These are phyloP conservation scores for Chlorella vulgaris DNA, from an alignment of 139 green algal genomes.

Conservation along the genomic window DNA sequence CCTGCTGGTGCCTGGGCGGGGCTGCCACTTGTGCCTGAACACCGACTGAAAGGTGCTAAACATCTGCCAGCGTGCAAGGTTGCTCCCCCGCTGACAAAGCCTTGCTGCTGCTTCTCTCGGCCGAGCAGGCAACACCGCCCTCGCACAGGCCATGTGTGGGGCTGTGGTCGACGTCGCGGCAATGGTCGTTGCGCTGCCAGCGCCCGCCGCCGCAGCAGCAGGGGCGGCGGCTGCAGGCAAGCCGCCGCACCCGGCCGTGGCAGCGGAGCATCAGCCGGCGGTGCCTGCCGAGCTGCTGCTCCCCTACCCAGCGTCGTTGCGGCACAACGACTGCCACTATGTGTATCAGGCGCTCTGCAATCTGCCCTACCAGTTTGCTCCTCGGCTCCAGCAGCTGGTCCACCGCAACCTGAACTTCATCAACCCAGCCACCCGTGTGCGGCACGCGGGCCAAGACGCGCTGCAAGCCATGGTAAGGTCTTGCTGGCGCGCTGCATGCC, in stretches of 20 bases:
- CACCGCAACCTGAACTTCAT: conserved; percentile 43
- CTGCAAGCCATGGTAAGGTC: conserved; percentile 41
- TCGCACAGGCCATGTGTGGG: conserved; percentile 46
- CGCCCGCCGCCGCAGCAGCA: neutral
- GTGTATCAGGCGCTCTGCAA: conserved; percentile 26
- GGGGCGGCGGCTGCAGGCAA: neutral
- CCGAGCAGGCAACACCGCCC: conserved; percentile 26
- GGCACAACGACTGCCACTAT: conserved; percentile 52
- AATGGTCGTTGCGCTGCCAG: conserved; percentile 18
- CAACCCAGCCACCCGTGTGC: conserved; percentile 28
- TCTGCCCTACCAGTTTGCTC: conserved; percentile 23
- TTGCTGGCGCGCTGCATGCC: neutral
- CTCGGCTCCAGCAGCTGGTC: conserved; percentile 37
- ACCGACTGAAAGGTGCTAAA: too few species aligned
- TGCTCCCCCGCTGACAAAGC: too few species aligned
- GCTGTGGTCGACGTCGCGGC: conserved; percentile 49
- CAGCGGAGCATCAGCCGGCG: neutral
- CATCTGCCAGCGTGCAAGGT: too few species aligned
- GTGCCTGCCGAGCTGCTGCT: conserved; percentile 29
- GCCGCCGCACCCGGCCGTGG: neutral
- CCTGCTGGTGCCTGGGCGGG: neutral
- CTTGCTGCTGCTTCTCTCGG: neutral
- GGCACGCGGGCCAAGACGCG: conserved; percentile 3
- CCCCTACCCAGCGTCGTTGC: conserved; percentile 46
- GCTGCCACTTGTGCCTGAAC: too few species aligned